phyloP scores from a whole-genome alignment of 176 grass and related monocot genomes.

The Echinochloa phyllopogon region DNA sequence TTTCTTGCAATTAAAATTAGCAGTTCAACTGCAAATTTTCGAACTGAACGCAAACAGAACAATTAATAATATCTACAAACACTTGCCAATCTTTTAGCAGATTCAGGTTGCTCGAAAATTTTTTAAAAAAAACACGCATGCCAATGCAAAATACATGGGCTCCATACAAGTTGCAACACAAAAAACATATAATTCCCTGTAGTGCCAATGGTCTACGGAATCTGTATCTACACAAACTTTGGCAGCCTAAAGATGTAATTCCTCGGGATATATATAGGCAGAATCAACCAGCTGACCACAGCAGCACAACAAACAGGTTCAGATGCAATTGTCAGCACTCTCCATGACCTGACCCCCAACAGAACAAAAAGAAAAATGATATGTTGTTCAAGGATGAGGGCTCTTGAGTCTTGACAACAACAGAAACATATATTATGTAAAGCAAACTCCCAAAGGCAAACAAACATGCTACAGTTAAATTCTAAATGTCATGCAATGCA shows the following conservation, averaged over 20 bases:
- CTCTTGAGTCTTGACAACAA: too few species aligned
- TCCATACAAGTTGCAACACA: neutral
- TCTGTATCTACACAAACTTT: neutral
- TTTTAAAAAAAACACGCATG: neutral
- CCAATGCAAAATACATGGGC: neutral
- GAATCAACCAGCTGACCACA: neutral
- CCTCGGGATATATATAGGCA: neutral
- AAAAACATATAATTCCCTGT: neutral
- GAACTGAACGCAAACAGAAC: neutral
- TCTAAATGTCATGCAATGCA: too few species aligned
- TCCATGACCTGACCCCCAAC: neutral
- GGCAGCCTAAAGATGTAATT: too few species aligned
- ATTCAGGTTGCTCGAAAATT: neutral
- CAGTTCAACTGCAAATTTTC: neutral
- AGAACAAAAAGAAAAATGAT: neutral
- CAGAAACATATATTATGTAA: neutral
- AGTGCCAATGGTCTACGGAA: neutral
- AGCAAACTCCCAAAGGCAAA: neutral
- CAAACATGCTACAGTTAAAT: neutral
- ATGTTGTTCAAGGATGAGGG: too few species aligned
- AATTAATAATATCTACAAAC: neutral
- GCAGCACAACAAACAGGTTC: neutral
- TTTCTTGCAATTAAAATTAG: neutral
- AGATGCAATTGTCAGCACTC: neutral
- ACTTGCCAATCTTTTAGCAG: neutral